Evolutionary conservation across 495 filamentous ascomycete species (phyloP), one percentile per base, ranked within the genome.

Genomic region (Aspergillus nanangensis): DNA sequence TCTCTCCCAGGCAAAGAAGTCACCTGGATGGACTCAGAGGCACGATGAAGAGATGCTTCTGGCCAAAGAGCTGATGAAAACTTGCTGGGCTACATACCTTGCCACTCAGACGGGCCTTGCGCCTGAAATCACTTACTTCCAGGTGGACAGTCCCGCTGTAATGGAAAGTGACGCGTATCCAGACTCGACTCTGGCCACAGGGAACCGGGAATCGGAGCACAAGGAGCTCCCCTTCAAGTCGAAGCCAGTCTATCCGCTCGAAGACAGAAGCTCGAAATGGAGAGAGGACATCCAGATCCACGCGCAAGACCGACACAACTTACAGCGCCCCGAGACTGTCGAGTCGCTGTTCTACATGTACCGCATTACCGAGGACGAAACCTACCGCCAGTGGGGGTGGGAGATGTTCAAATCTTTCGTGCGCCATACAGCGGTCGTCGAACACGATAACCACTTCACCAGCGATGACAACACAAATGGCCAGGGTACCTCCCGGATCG

Each of bases 341-440:
- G 93, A 97, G 65, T 91, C 86, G 43, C 71, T 99, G 38, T 90
- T 97, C 63, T 93, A 97, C 67, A 94, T 99, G 90, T 99, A 92
- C 85, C 83, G 93, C 42, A 92, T 99, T 60, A 99, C 93, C 14
- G 90, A 88, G 22, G 91, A 99, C 47, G 73, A 78, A 20, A 88
- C 80, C 51, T 99, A 99, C 63, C 80, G 93, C 11, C 78, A 96
- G 50, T 97, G 93, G 93, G 93, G 94, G 7, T 99, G 93, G 93
- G 83, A 94, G 50, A 97, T 97, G 79, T 99, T 99, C 71, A 82
- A 91, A 67, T 79, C 83, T 1, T 97, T 99, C 62, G 70, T 91
- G 58, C 82, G 86, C 50, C 80, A 95, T 62, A 94, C 86, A 0
- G 78, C 82, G 1, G 82, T 94, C 3, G 68, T 78, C 15, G 86